phyloP scores from a whole-genome alignment of 495 filamentous ascomycete species.

The Hypoxylon fuscum region DNA sequence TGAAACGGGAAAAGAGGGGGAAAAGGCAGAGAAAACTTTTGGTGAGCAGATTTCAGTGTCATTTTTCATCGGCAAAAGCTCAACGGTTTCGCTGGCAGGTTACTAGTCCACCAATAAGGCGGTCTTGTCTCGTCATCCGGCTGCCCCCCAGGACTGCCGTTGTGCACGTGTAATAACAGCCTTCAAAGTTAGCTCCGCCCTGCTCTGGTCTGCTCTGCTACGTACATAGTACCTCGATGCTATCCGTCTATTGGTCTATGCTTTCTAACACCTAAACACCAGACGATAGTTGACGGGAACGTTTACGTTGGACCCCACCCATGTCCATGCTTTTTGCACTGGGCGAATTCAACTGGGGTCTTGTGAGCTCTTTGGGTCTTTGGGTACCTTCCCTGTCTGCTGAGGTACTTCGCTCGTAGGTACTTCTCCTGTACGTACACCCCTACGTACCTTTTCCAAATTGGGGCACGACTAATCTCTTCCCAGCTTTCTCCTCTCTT shows the following conservation, averaged over 20 bases:
- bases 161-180: neutral
- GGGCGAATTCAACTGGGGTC: neutral
- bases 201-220: neutral
- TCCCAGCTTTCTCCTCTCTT: neutral
- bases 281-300: no score
- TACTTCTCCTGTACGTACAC: neutral
- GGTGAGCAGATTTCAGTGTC: neutral
- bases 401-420: neutral
- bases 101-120: conserved; percentile 12
- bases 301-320: conserved; percentile 12
- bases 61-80: neutral
- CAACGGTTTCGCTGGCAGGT: conserved; percentile 28
- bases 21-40: neutral
- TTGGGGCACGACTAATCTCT: neutral
- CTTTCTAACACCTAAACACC: no score
- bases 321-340: neutral
- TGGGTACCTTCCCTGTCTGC: conserved; percentile 15
- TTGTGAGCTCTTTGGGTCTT: conserved; percentile 15
- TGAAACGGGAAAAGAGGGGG: no score
- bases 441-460: neutral
- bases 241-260: no score
- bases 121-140: conserved; percentile 1
- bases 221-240: neutral
- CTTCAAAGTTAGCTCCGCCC: conserved; percentile 1
- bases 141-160: no score